phyloP scores from a whole-genome alignment of 148 eudicot genomes.

The Rhododendron kiyosumense region DNA sequence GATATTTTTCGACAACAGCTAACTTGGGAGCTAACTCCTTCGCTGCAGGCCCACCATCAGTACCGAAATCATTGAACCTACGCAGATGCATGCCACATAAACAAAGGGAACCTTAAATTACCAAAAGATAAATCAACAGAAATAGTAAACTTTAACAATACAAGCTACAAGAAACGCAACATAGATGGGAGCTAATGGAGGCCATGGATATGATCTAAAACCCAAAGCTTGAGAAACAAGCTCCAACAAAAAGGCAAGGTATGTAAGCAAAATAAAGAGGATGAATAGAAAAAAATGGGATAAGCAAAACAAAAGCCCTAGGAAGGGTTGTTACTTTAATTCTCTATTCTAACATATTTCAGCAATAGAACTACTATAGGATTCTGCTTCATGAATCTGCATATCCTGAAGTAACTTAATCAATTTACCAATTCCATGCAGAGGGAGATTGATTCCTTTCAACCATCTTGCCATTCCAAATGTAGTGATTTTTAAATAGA shows the following conservation, averaged over 20 bases:
- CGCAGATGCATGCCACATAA: background rate
- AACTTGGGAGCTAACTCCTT: slow-evolving; percentile 54
- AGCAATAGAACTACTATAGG: background rate
- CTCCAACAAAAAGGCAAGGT: background rate
- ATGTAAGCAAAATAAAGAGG: background rate
- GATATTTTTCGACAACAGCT: slow-evolving; percentile 25
- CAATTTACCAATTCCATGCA: background rate
- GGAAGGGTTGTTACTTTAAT: background rate
- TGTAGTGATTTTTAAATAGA: background rate
- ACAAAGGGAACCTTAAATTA: background rate
- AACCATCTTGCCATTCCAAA: background rate
- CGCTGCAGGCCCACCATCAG: slow-evolving; percentile 75
- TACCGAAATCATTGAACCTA: slow-evolving; percentile 81
- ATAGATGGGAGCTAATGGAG: background rate
- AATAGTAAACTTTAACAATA: background rate
- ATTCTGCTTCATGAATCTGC: background rate
- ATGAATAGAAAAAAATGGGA: background rate
- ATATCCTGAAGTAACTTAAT: background rate
- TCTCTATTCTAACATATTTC: background rate
- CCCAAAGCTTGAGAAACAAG: background rate
- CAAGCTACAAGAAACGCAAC: background rate
- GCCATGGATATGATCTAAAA: background rate
- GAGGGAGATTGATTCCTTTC: background rate
- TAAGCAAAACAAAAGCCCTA: background rate
- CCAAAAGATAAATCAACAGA: too few species aligned